phyloP scores from a whole-genome alignment of 768 basidiomycete species.

The Boletus insuetus region DNA sequence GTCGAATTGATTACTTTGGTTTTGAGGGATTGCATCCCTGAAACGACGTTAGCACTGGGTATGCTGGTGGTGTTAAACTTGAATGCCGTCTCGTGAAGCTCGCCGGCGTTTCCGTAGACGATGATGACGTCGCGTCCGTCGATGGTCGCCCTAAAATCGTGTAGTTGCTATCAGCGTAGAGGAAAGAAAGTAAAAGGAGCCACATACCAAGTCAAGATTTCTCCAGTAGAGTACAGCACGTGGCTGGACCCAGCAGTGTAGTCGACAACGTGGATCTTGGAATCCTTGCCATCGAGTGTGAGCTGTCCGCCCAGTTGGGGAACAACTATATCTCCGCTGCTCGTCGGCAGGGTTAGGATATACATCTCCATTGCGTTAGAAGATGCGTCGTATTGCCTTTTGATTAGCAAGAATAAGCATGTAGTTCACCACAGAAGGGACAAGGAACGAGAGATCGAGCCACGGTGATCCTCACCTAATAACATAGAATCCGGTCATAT shows the following conservation, averaged over 20 bases:
- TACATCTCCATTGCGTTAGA: conserved; percentile 26
- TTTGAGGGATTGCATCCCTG: conserved; percentile 31
- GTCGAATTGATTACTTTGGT: conserved; percentile 35
- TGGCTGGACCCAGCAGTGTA: conserved; percentile 44
- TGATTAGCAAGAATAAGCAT: conserved; percentile 2
- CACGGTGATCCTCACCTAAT: conserved; percentile 15
- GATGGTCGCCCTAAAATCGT: conserved; percentile 41
- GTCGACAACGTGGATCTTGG: conserved; percentile 51
- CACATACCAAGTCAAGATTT: conserved; percentile 47
- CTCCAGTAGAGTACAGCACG: conserved; percentile 47
- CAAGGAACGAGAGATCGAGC: neutral
- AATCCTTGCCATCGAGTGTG: conserved; percentile 48
- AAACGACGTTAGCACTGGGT: conserved; percentile 24
- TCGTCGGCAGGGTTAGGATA: conserved; percentile 43
- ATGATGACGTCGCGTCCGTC: conserved; percentile 47
- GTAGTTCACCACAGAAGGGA: neutral
- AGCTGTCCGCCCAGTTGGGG: conserved; percentile 45
- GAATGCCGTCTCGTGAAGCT: conserved; percentile 51
- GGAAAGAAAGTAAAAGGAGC: neutral
- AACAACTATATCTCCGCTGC: conserved; percentile 40
- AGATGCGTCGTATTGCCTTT: conserved; percentile 15
- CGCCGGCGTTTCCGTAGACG: conserved; percentile 45
- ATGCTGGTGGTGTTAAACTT: conserved; percentile 28
- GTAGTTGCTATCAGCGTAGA: neutral
- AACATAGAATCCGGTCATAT: conserved; percentile 46